A percentile compares a stretch with the other conserved stretches of the same genome.
These are phyloP conservation scores for Xylaria sp. DNA, from an alignment of 2,329 filamentous ascomycete genomes.

Conservation along the genomic window DNA sequence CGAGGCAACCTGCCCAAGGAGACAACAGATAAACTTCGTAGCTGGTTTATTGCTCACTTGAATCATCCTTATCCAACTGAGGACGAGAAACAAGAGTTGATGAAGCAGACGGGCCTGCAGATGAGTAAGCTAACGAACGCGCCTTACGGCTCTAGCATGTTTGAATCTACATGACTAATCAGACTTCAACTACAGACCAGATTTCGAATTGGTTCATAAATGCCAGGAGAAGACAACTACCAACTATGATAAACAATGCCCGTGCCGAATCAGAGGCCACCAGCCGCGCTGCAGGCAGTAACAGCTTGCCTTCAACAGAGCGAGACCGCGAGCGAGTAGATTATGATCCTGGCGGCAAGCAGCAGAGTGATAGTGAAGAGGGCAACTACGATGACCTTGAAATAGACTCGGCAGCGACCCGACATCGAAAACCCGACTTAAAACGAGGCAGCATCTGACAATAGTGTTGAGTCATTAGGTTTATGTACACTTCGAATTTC, in stretches of 20 bases:
- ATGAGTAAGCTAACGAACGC: slow-evolving; percentile 70
- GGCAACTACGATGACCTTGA: slow-evolving; percentile 59
- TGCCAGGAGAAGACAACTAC: slow-evolving; percentile 73
- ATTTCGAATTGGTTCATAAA: slow-evolving; percentile 89
- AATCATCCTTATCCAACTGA: slow-evolving; percentile 88
- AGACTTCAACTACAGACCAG: slow-evolving; percentile 61
- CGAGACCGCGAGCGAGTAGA: slow-evolving; percentile 51
- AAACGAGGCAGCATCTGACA: slow-evolving; percentile 59
- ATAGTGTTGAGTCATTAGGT: not conserved
- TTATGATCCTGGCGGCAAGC: slow-evolving; percentile 53
- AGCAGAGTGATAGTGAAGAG: slow-evolving; percentile 61
- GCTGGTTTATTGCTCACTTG: slow-evolving; percentile 83
- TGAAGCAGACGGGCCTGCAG: slow-evolving; percentile 78
- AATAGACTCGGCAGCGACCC: slow-evolving; percentile 50
- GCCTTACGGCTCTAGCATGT: not conserved
- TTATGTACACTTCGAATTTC: slow-evolving; percentile 1
- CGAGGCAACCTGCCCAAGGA: slow-evolving; percentile 92
- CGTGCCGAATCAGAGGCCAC: slow-evolving; percentile 63
- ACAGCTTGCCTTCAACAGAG: slow-evolving; percentile 51
- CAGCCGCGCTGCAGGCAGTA: slow-evolving; percentile 53
- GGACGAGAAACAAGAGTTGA: slow-evolving; percentile 86
- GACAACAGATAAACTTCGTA: slow-evolving; percentile 81
- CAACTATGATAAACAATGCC: slow-evolving; percentile 68
- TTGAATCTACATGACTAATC: slow-evolving; percentile 33
- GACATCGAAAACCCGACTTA: slow-evolving; percentile 52